Evolutionary conservation across 2,329 filamentous ascomycete species (phyloP).

Genomic region (Aspergillus cejpii): DNA sequence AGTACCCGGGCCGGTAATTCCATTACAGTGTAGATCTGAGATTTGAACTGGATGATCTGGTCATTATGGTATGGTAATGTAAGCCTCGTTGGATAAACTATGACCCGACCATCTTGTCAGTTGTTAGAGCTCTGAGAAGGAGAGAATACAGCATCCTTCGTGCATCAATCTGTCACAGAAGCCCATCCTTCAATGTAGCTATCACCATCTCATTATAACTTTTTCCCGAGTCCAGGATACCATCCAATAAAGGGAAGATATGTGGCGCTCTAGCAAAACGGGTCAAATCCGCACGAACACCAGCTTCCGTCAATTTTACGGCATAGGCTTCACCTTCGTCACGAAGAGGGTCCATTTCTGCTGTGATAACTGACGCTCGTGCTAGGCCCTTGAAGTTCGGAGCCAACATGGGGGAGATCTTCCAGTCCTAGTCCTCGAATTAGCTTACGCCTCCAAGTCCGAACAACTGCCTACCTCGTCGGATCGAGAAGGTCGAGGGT

Average conservation of each 20-base stretch:
- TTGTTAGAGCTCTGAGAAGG: no score
- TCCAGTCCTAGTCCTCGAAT: conserved; percentile 33
- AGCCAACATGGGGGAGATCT: conserved; percentile 38
- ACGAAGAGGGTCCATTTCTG: conserved; percentile 39
- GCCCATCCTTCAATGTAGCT: conserved; percentile 22
- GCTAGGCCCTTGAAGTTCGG: conserved; percentile 32
- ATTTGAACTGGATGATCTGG: not conserved
- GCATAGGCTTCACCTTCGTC: conserved; percentile 40
- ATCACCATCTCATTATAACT: conserved; percentile 27
- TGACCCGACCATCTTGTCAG: conserved; percentile 10
- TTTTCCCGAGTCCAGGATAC: conserved; percentile 26
- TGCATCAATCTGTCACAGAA: conserved; percentile 12
- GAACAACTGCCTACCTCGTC: conserved; percentile 26
- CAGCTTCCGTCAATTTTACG: conserved; percentile 33
- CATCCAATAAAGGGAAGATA: conserved; percentile 26
- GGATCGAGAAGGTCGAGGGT: conserved; percentile 31
- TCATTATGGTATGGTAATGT: conserved; percentile 11
- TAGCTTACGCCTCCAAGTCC: conserved; percentile 1
- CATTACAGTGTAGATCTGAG: not conserved
- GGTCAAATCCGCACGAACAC: conserved; percentile 28
- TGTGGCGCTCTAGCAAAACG: conserved; percentile 33
- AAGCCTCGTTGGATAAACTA: conserved; percentile 16
- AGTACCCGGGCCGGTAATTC: conserved; percentile 21
- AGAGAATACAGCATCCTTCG: no score
- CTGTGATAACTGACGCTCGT: conserved; percentile 36